phyloP scores from a whole-genome alignment of 495 filamentous ascomycete genomes.

The Podospora fimiseda region DNA sequence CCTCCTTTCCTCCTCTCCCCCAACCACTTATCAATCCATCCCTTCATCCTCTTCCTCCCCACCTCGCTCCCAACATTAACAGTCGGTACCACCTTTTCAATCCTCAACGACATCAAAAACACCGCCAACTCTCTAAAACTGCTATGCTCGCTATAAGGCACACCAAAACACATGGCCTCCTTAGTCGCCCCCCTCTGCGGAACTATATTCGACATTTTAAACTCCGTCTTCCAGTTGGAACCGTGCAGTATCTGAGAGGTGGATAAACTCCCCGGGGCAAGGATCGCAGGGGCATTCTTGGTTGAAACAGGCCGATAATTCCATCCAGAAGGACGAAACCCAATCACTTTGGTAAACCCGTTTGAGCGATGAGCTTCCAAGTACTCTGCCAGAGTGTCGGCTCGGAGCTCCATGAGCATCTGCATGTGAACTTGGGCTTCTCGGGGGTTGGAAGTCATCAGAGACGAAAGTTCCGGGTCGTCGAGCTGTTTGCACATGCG shows the following conservation, averaged over 20 bases:
- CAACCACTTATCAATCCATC: slow-evolving; percentile 83
- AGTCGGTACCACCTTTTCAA: slow-evolving; percentile 85
- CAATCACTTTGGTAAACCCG: slow-evolving; percentile 74
- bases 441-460: slow-evolving; percentile 70
- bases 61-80: slow-evolving; percentile 74
- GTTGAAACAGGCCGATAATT: slow-evolving; percentile 62
- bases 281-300: slow-evolving; percentile 23
- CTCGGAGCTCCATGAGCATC: slow-evolving; percentile 80
- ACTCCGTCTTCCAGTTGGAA: slow-evolving; percentile 64
- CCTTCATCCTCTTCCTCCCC: slow-evolving; percentile 74
- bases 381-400: slow-evolving; percentile 84
- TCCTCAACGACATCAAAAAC: slow-evolving; percentile 81
- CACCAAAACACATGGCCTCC: slow-evolving; percentile 75
- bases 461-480: slow-evolving; percentile 69
- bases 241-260: slow-evolving; percentile 61
- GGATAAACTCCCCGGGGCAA: slow-evolving; percentile 29
- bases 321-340: slow-evolving; percentile 89
- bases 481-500: slow-evolving; percentile 78
- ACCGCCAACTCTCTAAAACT: slow-evolving; percentile 89
- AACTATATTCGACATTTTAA: slow-evolving; percentile 56
- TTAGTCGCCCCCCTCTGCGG: slow-evolving; percentile 73
- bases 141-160: slow-evolving; percentile 93
- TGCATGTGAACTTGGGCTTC: slow-evolving; percentile 98
- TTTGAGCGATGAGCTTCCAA: slow-evolving; percentile 66
- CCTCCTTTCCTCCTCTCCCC: slow-evolving; percentile 78